phyloP scores from a whole-genome alignment of 2,329 filamentous ascomycete species.

The Helicocarpus griseus region DNA sequence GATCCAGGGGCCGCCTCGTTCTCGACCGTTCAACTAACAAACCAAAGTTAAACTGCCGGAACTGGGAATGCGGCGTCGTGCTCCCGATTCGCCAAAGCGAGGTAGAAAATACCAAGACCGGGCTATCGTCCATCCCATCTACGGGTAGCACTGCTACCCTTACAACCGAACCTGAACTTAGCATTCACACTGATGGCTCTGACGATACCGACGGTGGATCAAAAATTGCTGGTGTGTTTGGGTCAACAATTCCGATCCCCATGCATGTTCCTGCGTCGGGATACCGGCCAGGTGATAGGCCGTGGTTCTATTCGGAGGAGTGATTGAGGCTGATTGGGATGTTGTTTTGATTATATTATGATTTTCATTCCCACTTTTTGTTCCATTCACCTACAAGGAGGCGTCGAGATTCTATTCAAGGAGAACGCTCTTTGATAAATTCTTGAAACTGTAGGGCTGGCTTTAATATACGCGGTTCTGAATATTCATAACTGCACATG shows the following conservation, averaged over 20 bases:
- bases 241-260: constrained; percentile 34
- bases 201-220: constrained; percentile 23
- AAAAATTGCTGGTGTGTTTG: constrained; percentile 23
- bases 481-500: too few species aligned
- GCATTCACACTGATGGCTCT: too few species aligned
- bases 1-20: constrained; percentile 61
- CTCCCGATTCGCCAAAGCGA: constrained; percentile 43
- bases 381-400: too few species aligned
- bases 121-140: not conserved
- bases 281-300: constrained; percentile 14
- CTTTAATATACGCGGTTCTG: too few species aligned
- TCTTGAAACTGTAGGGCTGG: too few species aligned
- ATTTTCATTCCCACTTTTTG: too few species aligned
- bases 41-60: constrained; percentile 71
- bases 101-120: too few species aligned
- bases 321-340: too few species aligned
- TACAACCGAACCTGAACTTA: not conserved
- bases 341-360: too few species aligned
- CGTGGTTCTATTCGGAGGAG: constrained; percentile 19
- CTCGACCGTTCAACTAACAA: constrained; percentile 57
- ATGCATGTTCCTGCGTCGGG: constrained; percentile 29
- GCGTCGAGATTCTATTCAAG: too few species aligned
- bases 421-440: too few species aligned
- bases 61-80: constrained; percentile 93
- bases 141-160: not conserved